Conservation (phyloP, 106 monocot species). For the Allium fistulosum region DNA sequence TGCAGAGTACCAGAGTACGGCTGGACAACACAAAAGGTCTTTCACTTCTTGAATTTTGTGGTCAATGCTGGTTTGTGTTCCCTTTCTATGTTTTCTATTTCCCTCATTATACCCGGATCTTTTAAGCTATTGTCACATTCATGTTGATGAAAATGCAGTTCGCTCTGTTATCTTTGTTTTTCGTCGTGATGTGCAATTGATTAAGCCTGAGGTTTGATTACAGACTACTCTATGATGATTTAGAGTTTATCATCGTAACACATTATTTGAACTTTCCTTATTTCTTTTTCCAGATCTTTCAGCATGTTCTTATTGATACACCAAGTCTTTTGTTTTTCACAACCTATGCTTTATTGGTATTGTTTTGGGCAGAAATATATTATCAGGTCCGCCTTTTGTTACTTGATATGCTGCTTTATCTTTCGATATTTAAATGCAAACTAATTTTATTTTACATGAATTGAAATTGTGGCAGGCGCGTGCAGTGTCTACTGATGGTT, state of each 20-base stretch:
- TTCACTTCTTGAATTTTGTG: conserved; percentile 80
- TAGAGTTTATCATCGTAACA: no score
- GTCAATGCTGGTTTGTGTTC: conserved; percentile 42
- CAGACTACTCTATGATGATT: not conserved
- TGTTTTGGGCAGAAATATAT: conserved; percentile 98
- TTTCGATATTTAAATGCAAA: not conserved
- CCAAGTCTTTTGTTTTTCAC: conserved; percentile 84
- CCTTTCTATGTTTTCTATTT: not conserved
- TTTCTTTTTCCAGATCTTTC: conserved; percentile 46
- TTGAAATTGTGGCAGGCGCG: conserved; percentile 52
- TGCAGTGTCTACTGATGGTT: conserved; percentile 68
- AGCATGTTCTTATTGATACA: conserved; percentile 73
- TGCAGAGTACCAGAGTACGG: conserved; percentile 95
- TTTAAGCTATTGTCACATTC: no score
- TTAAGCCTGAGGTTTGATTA: conserved; percentile 60
- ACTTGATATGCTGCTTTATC: not conserved
- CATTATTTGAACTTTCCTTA: no score
- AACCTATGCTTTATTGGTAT: conserved; percentile 71
- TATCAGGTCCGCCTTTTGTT: conserved; percentile 53
- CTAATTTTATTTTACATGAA: not conserved
- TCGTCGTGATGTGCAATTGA: conserved; percentile 42
- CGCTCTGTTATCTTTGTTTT: conserved; percentile 63
- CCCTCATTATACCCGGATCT: not conserved
- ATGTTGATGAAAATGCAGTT: conserved; percentile 27
- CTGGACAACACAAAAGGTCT: conserved; percentile 95